These are phyloP conservation scores for Pinus taeda DNA, from an alignment of 75 land plant species.

Conservation along the genomic window DNA sequence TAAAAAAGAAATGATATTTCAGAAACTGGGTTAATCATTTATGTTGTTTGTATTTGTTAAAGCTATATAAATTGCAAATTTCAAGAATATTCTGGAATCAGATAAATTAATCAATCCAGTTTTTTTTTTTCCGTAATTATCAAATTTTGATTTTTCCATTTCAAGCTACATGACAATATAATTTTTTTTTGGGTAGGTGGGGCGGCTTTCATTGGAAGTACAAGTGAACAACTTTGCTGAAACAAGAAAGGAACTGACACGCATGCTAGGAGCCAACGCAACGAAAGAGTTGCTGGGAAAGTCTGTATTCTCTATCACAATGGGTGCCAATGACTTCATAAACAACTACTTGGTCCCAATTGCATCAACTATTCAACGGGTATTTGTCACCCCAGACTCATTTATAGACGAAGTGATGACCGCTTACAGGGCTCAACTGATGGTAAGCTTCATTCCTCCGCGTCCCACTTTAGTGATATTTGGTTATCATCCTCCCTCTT, in stretches of 20 bases:
- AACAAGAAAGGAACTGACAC: constrained; percentile 10
- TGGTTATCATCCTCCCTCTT: not conserved
- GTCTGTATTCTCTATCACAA: constrained; percentile 21
- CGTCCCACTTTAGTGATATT: no score
- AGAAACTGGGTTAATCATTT: no score
- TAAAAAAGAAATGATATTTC: no score
- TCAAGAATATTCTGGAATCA: no score
- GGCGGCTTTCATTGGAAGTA: constrained; percentile 14
- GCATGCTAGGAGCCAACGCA: constrained; percentile 16
- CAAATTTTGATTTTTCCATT: no score
- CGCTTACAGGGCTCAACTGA: not conserved
- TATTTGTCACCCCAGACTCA: not conserved
- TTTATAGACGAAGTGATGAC: constrained; percentile 2
- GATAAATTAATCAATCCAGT: no score
- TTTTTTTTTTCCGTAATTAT: no score
- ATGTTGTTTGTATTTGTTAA: no score
- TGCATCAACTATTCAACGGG: constrained; percentile 5
- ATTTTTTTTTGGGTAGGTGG: no score
- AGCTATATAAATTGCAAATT: no score
- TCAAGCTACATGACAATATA: no score
- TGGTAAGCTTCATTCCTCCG: not conserved
- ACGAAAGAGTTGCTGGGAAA: constrained; percentile 11
- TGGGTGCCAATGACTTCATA: constrained; percentile 46
- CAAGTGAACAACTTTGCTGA: constrained; percentile 15
- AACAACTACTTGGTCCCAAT: constrained; percentile 43